These are phyloP conservation scores for Lepidium campestre DNA, from an alignment of 441 rosid genomes.

Conservation along the genomic window DNA sequence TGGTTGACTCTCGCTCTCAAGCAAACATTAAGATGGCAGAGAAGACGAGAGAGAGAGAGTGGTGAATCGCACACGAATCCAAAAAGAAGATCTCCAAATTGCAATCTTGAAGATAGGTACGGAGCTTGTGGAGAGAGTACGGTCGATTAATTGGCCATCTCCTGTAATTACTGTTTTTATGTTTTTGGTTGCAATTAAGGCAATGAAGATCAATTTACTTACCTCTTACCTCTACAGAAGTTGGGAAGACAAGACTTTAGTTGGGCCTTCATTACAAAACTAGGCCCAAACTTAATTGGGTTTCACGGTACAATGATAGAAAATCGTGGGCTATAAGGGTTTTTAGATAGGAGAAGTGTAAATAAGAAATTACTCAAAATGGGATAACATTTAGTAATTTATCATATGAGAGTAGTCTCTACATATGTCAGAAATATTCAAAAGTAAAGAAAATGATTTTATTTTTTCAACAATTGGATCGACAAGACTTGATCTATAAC, in stretches of 20 bases:
- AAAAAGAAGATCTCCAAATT: slow-evolving; percentile 5
- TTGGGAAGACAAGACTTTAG: background rate
- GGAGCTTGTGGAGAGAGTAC: background rate
- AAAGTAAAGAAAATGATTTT: too few relatives aligned
- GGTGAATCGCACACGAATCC: background rate
- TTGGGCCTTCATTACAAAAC: background rate
- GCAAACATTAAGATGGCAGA: background rate
- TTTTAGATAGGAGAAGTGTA: background rate
- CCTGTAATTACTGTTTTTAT: background rate
- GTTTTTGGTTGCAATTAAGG: background rate
- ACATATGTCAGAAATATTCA: too few relatives aligned
- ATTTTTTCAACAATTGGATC: too few relatives aligned
- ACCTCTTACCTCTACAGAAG: background rate
- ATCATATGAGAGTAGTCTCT: too few relatives aligned
- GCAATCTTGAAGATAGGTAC: slow-evolving; percentile 1
- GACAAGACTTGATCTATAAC: too few relatives aligned
- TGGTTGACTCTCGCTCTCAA: slow-evolving; percentile 20
- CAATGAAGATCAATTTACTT: background rate
- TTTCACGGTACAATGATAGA: background rate
- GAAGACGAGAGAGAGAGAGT: background rate
- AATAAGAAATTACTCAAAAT: too few relatives aligned
- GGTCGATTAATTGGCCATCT: slow-evolving; percentile 7
- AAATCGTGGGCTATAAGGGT: background rate
- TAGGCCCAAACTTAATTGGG: background rate
- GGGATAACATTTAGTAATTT: too few relatives aligned